These are phyloP conservation scores for Spencermartinsiella europaea DNA, from an alignment of 805 yeast genomes.

Conservation along the genomic window DNA sequence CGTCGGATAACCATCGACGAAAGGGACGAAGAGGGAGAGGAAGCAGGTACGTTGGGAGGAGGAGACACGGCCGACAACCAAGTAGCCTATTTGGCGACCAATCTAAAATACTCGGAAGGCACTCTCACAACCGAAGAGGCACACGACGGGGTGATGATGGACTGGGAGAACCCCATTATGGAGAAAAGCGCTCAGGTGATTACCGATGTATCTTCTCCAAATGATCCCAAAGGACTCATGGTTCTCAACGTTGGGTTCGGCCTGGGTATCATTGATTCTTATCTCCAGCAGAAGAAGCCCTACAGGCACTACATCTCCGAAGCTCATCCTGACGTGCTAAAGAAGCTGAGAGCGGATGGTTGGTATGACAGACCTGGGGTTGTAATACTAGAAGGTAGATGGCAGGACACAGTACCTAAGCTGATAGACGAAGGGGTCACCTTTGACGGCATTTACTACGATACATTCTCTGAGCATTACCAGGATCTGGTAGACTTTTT, in stretches of 20 bases:
- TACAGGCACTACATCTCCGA: conserved; percentile 81
- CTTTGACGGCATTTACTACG: conserved; percentile 89
- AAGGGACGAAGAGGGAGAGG: conserved; percentile 17
- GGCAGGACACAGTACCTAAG: conserved; percentile 78
- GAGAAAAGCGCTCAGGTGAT: conserved; percentile 69
- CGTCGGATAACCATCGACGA: conserved; percentile 57
- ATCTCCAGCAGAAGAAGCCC: conserved; percentile 58
- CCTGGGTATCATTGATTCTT: conserved; percentile 88
- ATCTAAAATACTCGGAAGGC: conserved; percentile 59
- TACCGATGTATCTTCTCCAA: conserved; percentile 38
- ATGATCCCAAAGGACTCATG: conserved; percentile 16
- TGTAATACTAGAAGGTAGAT: conserved; percentile 74
- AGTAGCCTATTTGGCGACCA: conserved; percentile 55
- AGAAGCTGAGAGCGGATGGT: conserved; percentile 63
- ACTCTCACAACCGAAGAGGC: conserved; percentile 68
- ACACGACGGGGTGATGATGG: conserved; percentile 96
- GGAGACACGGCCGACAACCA: conserved; percentile 39
- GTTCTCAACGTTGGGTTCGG: conserved; percentile 91
- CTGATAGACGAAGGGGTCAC: conserved; percentile 61
- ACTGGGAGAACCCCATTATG: conserved; percentile 88
- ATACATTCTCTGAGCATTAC: conserved; percentile 90
- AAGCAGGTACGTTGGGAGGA: conserved; percentile 18
- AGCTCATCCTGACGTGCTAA: conserved; percentile 89
- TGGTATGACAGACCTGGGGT: conserved; percentile 78
- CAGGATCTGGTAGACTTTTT: conserved; percentile 80